Evolutionary conservation across 352 stramenopile genomes (phyloP), one percentile per base, ranked within the genome.

Genomic region (Phytophthora sansomeana): DNA sequence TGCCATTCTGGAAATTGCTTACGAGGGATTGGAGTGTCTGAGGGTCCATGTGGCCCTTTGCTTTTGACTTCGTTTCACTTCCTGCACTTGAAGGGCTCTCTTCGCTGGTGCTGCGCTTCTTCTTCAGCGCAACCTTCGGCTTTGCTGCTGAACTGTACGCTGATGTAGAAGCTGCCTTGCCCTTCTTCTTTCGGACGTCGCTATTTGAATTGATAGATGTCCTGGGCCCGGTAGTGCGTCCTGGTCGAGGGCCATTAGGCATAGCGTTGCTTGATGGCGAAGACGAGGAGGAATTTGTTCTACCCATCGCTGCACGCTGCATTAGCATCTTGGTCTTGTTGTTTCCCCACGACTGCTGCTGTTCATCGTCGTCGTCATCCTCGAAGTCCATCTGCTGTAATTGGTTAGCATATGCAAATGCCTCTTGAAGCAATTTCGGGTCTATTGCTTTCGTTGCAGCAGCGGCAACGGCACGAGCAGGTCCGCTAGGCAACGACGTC

Each of bases 1-100:
- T 88, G 42, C 85, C 85, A 33, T 89, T 78, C 70, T 92, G 78
- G 41, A 93, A 83, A 56, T 83, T 92, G 69, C 74, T 90, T 47
- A 93, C 72, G 1, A 93, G 74, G 48, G 72, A 70, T 69, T 93
- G 85, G 41, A 93, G 52, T 0, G 71, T 77, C 44, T 91, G 81
- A 38, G 78, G 67, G 51, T 92, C 81, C 75, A 92, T 83, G 54
- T 77, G 56, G 39, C 62, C 61, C n/a, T 67, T 61, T 46, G 44
- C 42, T 50, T 63, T 71, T 3, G 55, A 30, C 39, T 62, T 57
- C 13, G 48, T 42, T n/a, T 60, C 47, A 30, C 38, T 50, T 24
- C 46, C 57, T 19, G 55, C 19, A 56, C 33, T 54, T 16, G 51
- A 26, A 7, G 58, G 36, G 10, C n/a, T 61, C 6, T 59, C 68